Conservation (phyloP, 1,284 basidiomycete species). For the Rhodotorula mucilaginosa region DNA sequence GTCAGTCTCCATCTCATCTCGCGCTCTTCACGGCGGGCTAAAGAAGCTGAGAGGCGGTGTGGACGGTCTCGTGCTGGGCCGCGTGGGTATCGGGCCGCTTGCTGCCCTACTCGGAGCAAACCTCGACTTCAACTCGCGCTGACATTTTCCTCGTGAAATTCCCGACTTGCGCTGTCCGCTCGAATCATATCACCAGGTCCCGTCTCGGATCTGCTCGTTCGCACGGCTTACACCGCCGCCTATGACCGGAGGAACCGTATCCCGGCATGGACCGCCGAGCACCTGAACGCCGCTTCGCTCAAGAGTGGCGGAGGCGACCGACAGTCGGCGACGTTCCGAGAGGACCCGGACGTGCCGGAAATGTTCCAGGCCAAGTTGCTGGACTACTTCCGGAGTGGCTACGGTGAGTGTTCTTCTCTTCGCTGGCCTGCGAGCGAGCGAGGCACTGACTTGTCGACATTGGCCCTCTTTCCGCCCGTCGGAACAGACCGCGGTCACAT, state of each 20-base stretch:
- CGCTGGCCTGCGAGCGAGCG: no score
- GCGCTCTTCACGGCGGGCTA: no score
- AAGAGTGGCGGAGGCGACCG: conserved; percentile 59
- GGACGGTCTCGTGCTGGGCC: no score
- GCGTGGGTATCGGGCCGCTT: no score
- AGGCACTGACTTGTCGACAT: no score
- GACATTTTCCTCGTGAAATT: not conserved
- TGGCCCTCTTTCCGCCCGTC: not conserved
- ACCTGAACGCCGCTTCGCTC: conserved; percentile 78
- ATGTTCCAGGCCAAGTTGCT: conserved; percentile 79
- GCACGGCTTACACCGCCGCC: conserved; percentile 50
- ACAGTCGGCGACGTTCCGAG: conserved; percentile 67
- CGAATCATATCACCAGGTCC: conserved; percentile 29
- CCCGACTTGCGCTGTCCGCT: not conserved
- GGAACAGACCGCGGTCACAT: conserved; percentile 79
- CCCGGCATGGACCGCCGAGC: conserved; percentile 69
- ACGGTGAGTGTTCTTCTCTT: not conserved
- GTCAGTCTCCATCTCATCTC: conserved; percentile 11
- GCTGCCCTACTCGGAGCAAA: no score
- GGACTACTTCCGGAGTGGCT: conserved; percentile 67
- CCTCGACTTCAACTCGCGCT: no score
- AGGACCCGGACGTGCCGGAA: conserved; percentile 75
- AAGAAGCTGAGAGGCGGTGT: fast-evolving
- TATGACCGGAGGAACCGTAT: conserved; percentile 89
- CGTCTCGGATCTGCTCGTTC: conserved; percentile 40